A percentile compares a stretch with the other conserved stretches of the same genome.
phyloP scores from a whole-genome alignment of 2,329 filamentous ascomycete species.

The Sarocladium strictum region DNA sequence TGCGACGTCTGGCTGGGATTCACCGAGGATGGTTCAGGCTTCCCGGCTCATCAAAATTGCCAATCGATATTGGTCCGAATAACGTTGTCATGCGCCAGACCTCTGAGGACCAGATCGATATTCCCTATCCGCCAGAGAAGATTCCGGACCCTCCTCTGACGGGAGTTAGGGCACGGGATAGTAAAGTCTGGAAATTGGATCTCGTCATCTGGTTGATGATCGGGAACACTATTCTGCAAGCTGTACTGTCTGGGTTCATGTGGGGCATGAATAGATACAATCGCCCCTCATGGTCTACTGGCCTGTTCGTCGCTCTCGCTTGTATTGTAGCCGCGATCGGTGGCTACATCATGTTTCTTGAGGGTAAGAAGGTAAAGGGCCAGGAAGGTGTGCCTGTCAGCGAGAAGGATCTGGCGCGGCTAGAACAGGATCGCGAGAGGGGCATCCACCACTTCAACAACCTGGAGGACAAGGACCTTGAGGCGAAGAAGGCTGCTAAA shows the following conservation, averaged over 20 bases:
- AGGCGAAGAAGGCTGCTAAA: conserved; percentile 17
- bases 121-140: conserved; percentile 59
- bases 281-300: conserved; percentile 74
- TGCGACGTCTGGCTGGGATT: conserved; percentile 67
- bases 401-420: conserved; percentile 44
- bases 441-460: conserved; percentile 51
- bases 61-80: conserved; percentile 44
- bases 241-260: conserved; percentile 71
- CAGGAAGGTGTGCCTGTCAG: conserved; percentile 65
- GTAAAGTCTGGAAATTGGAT: conserved; percentile 69
- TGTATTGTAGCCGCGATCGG: conserved; percentile 63
- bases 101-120: conserved; percentile 29
- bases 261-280: conserved; percentile 70
- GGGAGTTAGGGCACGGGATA: conserved; percentile 61
- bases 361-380: conserved; percentile 65
- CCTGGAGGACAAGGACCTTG: conserved; percentile 29
- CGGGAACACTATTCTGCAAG: conserved; percentile 73
- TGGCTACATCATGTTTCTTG: conserved; percentile 63
- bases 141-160: conserved; percentile 66
- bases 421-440: conserved; percentile 45
- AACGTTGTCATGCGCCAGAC: conserved; percentile 37
- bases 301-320: conserved; percentile 69
- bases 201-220: conserved; percentile 74
- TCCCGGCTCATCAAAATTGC: conserved; percentile 55
- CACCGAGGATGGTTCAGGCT: conserved; percentile 73